phyloP scores from a whole-genome alignment of 768 basidiomycete genomes.

The Tephrocybe sp. region DNA sequence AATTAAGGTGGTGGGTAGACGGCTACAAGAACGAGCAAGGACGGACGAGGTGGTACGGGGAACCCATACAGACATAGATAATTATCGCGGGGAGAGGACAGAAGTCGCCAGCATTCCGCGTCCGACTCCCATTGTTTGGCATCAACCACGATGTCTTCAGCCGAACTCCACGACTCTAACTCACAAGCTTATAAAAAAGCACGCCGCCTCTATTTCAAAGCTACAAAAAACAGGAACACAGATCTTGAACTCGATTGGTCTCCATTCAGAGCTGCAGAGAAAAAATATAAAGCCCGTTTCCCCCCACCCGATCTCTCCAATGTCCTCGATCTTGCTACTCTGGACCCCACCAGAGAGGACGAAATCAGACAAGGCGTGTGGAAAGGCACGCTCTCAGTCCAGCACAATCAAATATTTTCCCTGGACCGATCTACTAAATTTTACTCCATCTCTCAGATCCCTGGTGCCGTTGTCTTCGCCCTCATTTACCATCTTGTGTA shows the following conservation, averaged over 20 bases:
- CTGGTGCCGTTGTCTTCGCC: slow-evolving; percentile 42
- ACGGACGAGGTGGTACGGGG: slow-evolving; percentile 51
- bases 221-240: slow-evolving; percentile 50
- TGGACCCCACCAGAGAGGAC: slow-evolving; percentile 35
- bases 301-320: slow-evolving; percentile 70
- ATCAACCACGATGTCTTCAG: slow-evolving; percentile 23
- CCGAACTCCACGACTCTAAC: slow-evolving; percentile 40
- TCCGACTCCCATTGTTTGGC: slow-evolving; percentile 28
- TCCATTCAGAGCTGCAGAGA: slow-evolving; percentile 74
- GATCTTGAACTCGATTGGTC: slow-evolving; percentile 59
- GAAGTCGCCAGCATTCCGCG: not conserved
- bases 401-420: slow-evolving; percentile 30
- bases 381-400: slow-evolving; percentile 41
- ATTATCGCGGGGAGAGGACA: not conserved
- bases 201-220: slow-evolving; percentile 53
- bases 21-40: slow-evolving; percentile 38
- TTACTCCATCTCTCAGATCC: slow-evolving; percentile 50
- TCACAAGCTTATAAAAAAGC: slow-evolving; percentile 59
- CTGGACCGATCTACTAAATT: slow-evolving; percentile 27
- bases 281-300: slow-evolving; percentile 75
- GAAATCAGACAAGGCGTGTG: slow-evolving; percentile 48
- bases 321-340: slow-evolving; percentile 63
- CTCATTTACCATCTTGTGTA: not conserved
- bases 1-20: slow-evolving; percentile 24
- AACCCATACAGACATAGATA: slow-evolving; percentile 73